These are phyloP conservation scores for Bondarzewia mesenterica DNA, from an alignment of 1,284 basidiomycete genomes.

Conservation along the genomic window DNA sequence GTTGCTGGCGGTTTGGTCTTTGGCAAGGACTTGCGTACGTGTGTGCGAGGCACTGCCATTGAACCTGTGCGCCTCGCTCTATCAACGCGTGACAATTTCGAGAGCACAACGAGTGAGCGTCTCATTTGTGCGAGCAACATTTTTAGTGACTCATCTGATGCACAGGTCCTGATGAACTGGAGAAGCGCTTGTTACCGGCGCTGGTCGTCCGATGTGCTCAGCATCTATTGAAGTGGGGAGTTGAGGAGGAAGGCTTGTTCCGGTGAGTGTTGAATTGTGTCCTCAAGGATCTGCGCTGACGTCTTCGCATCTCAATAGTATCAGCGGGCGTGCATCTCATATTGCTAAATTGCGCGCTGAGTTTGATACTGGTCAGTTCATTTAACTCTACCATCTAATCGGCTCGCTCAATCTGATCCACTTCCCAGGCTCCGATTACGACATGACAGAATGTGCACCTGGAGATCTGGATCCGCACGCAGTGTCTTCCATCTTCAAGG, in stretches of 20 bases:
- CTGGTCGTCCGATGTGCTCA: slow-evolving; percentile 73
- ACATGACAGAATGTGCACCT: slow-evolving; percentile 66
- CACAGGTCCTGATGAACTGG: slow-evolving; percentile 25
- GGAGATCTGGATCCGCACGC: slow-evolving; percentile 88
- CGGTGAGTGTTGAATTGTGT: slow-evolving; percentile 36
- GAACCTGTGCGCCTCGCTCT: slow-evolving; percentile 19
- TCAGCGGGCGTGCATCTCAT: slow-evolving; percentile 71
- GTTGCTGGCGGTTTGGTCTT: slow-evolving; percentile 53
- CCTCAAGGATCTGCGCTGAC: slow-evolving; percentile 1
- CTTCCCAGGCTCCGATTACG: slow-evolving; percentile 71
- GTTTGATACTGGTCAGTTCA: slow-evolving; percentile 69
- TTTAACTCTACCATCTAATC: slow-evolving; percentile 5
- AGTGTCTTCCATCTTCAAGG: slow-evolving; percentile 81
- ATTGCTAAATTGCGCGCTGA: slow-evolving; percentile 66
- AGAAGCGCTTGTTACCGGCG: slow-evolving; percentile 56
- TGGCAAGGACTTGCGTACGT: slow-evolving; percentile 45
- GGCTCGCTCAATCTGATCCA: slow-evolving; percentile 4
- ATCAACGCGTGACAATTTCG: slow-evolving; percentile 1
- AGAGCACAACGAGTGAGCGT: slow-evolving; percentile 6
- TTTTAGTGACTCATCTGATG: background rate
- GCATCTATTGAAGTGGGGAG: slow-evolving; percentile 72
- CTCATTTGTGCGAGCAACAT: background rate
- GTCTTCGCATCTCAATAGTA: slow-evolving; percentile 33
- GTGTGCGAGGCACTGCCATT: slow-evolving; percentile 56
- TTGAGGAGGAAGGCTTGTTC: slow-evolving; percentile 80